Base-by-base conservation (phyloP, 163 green algal species). In the Chlorella variabilis region DNA sequence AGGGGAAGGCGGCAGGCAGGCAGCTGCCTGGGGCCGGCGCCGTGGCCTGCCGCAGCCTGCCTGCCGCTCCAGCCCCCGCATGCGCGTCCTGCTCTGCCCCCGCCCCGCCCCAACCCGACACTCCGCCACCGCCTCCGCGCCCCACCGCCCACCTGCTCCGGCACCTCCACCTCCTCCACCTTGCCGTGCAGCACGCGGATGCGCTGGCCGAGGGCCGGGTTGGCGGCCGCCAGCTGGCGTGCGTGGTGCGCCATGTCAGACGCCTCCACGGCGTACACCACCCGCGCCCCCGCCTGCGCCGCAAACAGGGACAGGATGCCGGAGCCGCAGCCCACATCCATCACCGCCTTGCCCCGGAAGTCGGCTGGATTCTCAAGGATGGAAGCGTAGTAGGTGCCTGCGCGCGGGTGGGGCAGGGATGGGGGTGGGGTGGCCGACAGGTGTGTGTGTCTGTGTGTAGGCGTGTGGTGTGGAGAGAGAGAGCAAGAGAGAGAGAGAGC, bases 181-280 rank as follows among this genome's bases (percentile, higher is more conserved):
- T 94, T 93, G 58, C 83, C 84, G 20, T 93, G 87, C 18, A 96
- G 33, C 25, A 97, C 90, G 66, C 89, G 59, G 20, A 97, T 85
- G 36, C 78, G 88, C n/a, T 27, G n/a, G 2, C 67, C 87, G n/a
- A 77, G 48, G 3, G 4, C 78, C 2, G 92, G 82, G 85, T 98
- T 98, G 23, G 85, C 75, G 23, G 89, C 89, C 11, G 89, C 89
- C 34, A 99, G 90, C 75, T 83, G 82, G 33, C 70, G 69, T 13
- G 94, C 92, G 80, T 94, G 95, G 29, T 88, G 34, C 0, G 95
- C 94, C 93, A 98, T 98, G 65, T 84, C 83, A 33, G 88, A 96
- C 0, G 96, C 96, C 82, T 99, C 96, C 27, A 99, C 91, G 15
- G 96, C 96, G 79, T 98, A 98, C 85, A 99, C 96, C 61, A 92